Conservation (phyloP, 495 filamentous ascomycete species). For the Lentithecium fluviatile region DNA sequence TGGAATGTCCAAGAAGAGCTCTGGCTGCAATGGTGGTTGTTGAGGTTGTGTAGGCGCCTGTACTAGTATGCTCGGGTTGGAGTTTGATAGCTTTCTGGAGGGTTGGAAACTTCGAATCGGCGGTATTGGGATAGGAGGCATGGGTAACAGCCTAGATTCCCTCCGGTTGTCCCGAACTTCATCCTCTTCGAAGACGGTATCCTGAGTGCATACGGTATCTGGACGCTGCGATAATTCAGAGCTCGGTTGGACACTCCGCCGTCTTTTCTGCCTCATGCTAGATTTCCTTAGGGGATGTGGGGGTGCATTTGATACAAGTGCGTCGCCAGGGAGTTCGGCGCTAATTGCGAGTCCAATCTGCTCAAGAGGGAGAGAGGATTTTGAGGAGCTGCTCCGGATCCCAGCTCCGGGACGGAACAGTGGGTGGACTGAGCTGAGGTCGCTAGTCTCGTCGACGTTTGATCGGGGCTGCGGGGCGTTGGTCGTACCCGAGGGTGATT, state of each 20-base stretch:
- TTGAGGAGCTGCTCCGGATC: not conserved
- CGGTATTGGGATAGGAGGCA: slow-evolving; percentile 25
- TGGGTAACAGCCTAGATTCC: slow-evolving; percentile 18
- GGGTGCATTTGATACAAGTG: not conserved
- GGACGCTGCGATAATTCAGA: slow-evolving; percentile 2
- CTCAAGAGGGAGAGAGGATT: slow-evolving; percentile 20
- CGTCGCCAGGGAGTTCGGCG: slow-evolving; percentile 26
- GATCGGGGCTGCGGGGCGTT: not conserved
- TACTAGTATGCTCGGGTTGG: not conserved
- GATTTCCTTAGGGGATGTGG: slow-evolving; percentile 5
- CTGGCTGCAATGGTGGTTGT: slow-evolving; percentile 11
- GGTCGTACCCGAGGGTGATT: not conserved
- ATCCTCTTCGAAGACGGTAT: slow-evolving; percentile 37
- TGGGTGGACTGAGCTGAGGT: slow-evolving; percentile 18
- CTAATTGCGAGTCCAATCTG: slow-evolving; percentile 35
- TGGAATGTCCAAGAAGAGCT: slow-evolving; percentile 31
- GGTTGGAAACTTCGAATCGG: slow-evolving; percentile 29
- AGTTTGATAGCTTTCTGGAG: slow-evolving; percentile 10
- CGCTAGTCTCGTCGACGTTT: not conserved
- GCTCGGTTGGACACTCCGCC: slow-evolving; percentile 8
- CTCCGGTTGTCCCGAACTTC: slow-evolving; percentile 9
- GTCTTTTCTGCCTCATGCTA: slow-evolving; percentile 6
- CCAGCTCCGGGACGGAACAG: slow-evolving; percentile 12
- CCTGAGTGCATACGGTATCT: slow-evolving; percentile 25
- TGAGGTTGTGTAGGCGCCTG: not conserved